Base-by-base conservation (phyloP, 768 basidiomycete species). In the Hygrocybe punicea region DNA sequence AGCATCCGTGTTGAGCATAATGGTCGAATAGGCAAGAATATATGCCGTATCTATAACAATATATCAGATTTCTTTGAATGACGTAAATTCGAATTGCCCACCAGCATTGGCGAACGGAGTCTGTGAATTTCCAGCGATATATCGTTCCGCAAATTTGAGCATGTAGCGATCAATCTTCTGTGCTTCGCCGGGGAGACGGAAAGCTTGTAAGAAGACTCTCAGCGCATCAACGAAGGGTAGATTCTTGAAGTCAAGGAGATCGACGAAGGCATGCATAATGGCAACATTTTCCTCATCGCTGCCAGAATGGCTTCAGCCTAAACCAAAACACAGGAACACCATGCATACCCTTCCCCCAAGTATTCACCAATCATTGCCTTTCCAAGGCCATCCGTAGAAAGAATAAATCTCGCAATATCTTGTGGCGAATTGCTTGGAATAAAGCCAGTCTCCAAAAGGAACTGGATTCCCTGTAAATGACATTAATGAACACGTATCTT, bases 121-220 rank as follows among this genome's bases (percentile, higher is more conserved):
- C 62, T 86, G 82, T 0, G 84, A 73, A 69, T 98, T 98, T 55
- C 87, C 87, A 11, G 87, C 91, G 60, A 98, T 93, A 69, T 93
- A 99, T 35, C 94, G 84, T 69, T 98, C 95, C 8, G 97, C 96
- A 66, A 98, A 99, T 71, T 99, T 99, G 54, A 98, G 84, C 93
- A 99, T 95, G 75, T 84, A 98, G 8, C 97, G 86, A 80, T 99
- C 97, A 63, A 99, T 98, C 75, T 98, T 98, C 71, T 99, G 97
- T 0, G 93, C 79, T 73, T 99, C 97, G 44, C 97, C 97, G 6
- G 97, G 97, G 17, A 99, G 81, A 48, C 97, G 90, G 82, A 98
- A 98, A 3, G 93, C 84, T 70, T 99, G 97, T 24, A 99, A 75
- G 73, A 97, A 98, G 56, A 84, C 67, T 19, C 97, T 84, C 39